These are phyloP conservation scores for Hortiboletus campestris DNA, from an alignment of 768 basidiomycete species.

Conservation along the genomic window DNA sequence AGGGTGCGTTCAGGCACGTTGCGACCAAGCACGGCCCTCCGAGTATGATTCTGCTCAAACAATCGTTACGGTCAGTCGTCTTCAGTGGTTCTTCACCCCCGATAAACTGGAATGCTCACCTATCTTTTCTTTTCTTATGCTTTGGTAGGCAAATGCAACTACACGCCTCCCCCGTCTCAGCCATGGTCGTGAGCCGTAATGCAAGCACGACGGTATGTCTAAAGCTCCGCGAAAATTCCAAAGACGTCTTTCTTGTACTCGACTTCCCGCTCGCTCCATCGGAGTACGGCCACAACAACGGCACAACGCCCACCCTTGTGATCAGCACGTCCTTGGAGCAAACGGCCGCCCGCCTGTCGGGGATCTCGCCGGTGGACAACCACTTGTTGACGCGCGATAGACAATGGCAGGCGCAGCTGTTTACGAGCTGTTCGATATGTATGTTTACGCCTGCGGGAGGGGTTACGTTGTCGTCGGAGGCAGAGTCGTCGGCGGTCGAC, in stretches of 20 bases:
- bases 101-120: neutral
- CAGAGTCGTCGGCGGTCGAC: slow-evolving; percentile 36
- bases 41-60: slow-evolving; percentile 35
- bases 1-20: slow-evolving; percentile 34
- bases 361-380: slow-evolving; percentile 47
- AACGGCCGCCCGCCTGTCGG: slow-evolving; percentile 44
- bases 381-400: slow-evolving; percentile 41
- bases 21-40: slow-evolving; percentile 38
- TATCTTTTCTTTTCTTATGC: neutral
- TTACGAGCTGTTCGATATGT: slow-evolving; percentile 57
- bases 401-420: slow-evolving; percentile 63
- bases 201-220: slow-evolving; percentile 58
- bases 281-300: slow-evolving; percentile 32
- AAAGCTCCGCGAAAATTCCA: slow-evolving; percentile 25
- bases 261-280: slow-evolving; percentile 53
- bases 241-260: slow-evolving; percentile 53
- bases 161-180: slow-evolving; percentile 20
- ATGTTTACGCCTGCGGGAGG: slow-evolving; percentile 41
- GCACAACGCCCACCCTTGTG: slow-evolving; percentile 48
- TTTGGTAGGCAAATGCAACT: slow-evolving; percentile 27
- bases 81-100: neutral
- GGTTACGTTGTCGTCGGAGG: slow-evolving; percentile 10
- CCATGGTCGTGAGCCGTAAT: slow-evolving; percentile 56
- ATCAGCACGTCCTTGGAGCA: slow-evolving; percentile 46
- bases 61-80: slow-evolving; percentile 21